Conservation (phyloP, 306 rosid species). For the Sophora flavescens region DNA sequence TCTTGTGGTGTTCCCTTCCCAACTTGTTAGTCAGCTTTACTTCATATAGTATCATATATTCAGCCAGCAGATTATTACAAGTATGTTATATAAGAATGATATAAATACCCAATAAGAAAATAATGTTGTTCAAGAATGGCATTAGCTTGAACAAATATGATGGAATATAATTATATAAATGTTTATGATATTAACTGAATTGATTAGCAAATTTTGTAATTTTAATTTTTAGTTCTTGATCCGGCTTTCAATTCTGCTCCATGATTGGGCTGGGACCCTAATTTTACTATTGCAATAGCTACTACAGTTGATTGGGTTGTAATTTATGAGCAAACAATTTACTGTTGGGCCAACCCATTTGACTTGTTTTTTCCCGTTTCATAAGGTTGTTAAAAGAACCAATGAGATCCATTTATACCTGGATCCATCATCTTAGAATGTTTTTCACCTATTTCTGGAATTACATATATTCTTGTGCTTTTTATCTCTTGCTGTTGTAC, state of each 20-base stretch:
- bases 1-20: conserved; percentile 62
- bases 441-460: no score
- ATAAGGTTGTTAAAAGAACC: no score
- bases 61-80: background rate
- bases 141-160: background rate
- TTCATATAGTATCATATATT: background rate
- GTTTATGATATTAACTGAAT: background rate
- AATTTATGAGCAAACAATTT: no score
- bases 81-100: background rate
- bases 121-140: background rate
- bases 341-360: no score
- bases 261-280: background rate
- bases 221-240: background rate
- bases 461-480: no score
- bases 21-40: conserved; percentile 32
- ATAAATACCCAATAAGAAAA: background rate
- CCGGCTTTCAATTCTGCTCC: background rate
- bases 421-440: no score
- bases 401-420: no score
- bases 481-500: no score
- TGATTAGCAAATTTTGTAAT: background rate
- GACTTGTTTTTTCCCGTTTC: no score
- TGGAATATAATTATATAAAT: background rate
- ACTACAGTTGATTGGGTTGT: background rate
- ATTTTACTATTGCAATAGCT: background rate